Evolutionary conservation across 1,139 yeast genomes (phyloP).

Genomic region (Geotrichum carabidarum): DNA sequence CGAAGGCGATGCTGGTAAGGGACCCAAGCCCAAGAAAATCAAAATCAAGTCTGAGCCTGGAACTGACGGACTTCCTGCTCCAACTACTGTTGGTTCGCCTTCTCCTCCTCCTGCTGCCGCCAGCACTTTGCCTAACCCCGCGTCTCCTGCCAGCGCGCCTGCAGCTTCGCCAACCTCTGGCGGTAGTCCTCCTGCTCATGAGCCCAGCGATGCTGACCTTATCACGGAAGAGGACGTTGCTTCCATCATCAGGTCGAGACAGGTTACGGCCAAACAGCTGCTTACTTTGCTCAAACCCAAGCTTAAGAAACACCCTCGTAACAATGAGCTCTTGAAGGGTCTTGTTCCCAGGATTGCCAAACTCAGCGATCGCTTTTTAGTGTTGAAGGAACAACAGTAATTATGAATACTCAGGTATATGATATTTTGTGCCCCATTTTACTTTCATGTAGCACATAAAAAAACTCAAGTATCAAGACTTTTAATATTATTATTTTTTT

Average conservation of each 20-base stretch:
- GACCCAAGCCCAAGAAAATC: slow-evolving; percentile 13
- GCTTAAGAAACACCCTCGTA: slow-evolving; percentile 63
- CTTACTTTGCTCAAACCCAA: slow-evolving; percentile 57
- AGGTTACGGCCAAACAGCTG: slow-evolving; percentile 62
- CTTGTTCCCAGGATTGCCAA: slow-evolving; percentile 66
- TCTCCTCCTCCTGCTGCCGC: slow-evolving; percentile 17
- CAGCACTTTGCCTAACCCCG: neutral
- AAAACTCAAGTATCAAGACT: too few species aligned
- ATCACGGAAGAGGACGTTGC: slow-evolving; percentile 71
- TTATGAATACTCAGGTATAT: neutral
- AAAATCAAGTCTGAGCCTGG: slow-evolving; percentile 16
- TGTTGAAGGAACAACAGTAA: slow-evolving; percentile 34
- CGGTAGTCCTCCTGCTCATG: slow-evolving; percentile 12
- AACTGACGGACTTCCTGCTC: neutral
- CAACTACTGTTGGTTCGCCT: slow-evolving; percentile 23
- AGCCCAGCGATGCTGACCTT: slow-evolving; percentile 32
- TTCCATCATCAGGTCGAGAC: slow-evolving; percentile 55
- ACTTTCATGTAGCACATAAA: too few species aligned
- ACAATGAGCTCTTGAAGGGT: slow-evolving; percentile 59
- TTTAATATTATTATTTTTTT: neutral
- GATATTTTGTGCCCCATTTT: neutral
- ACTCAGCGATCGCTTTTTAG: slow-evolving; percentile 61
- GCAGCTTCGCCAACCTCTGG: slow-evolving; percentile 1
- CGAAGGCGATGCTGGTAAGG: slow-evolving; percentile 22
- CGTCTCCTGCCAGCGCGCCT: slow-evolving; percentile 10